Conservation (phyloP, 2,329 filamentous ascomycete genomes). For the Aspergillus calidoustus region DNA sequence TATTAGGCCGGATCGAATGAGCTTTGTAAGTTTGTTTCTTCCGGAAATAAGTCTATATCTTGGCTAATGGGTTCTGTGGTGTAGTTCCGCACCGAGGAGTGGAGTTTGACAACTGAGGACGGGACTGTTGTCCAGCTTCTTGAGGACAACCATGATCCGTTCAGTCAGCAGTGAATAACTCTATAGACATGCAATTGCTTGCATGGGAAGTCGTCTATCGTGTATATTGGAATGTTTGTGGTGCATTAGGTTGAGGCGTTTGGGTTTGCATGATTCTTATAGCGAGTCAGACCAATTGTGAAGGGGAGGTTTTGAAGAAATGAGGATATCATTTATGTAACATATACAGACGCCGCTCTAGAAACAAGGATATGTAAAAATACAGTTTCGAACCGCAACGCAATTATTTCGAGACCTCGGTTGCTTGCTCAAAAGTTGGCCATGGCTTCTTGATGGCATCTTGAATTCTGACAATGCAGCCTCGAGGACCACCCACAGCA, state of each 20-base stretch:
- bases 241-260: conserved; percentile 21
- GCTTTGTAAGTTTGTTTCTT: conserved; percentile 53
- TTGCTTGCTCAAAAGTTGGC: conserved; percentile 53
- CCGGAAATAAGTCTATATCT: not conserved
- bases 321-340: conserved; percentile 47
- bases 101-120: conserved; percentile 76
- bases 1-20: conserved; percentile 68
- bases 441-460: conserved; percentile 89
- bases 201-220: not conserved
- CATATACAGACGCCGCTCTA: conserved; percentile 45
- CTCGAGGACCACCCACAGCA: conserved; percentile 84
- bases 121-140: conserved; percentile 76
- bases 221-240: conserved; percentile 16
- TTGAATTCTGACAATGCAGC: conserved; percentile 80
- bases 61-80: conserved; percentile 1
- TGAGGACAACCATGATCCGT: conserved; percentile 70
- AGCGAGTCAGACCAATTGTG: not conserved
- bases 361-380: conserved; percentile 42
- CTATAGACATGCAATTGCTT: conserved; percentile 34
- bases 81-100: conserved; percentile 85
- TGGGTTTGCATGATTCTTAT: conserved; percentile 11
- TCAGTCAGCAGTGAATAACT: conserved; percentile 57
- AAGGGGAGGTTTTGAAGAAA: conserved; percentile 9
- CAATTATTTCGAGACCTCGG: conserved; percentile 24
- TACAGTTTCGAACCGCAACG: conserved; percentile 32